Conservation (phyloP, 768 basidiomycete genomes). For the Tylopilus sp. region DNA sequence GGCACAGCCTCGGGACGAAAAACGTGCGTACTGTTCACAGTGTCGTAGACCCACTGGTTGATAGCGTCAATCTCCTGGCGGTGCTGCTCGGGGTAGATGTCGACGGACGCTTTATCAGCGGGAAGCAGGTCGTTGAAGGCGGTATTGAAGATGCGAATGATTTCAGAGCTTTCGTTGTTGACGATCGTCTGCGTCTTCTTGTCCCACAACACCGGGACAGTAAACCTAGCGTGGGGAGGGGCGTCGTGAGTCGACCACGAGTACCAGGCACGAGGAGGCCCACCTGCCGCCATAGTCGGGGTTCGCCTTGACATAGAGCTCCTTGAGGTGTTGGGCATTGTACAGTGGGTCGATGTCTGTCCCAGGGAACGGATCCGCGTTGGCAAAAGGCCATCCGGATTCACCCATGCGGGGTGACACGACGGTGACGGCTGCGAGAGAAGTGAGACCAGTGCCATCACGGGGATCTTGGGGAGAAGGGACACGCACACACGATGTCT, state of each 20-base stretch:
- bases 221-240: conserved; percentile 69
- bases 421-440: conserved; percentile 67
- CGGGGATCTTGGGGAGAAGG: background rate
- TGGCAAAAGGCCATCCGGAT: conserved; percentile 86
- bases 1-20: background rate
- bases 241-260: background rate
- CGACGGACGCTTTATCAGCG: conserved; percentile 57
- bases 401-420: conserved; percentile 86
- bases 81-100: conserved; percentile 76
- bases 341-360: conserved; percentile 76
- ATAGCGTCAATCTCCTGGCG: conserved; percentile 76
- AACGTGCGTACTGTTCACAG: conserved; percentile 67
- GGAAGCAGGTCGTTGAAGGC: conserved; percentile 76
- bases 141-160: conserved; percentile 90
- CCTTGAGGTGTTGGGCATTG: conserved; percentile 67
- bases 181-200: conserved; percentile 84
- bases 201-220: conserved; percentile 92
- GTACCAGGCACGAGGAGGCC: conserved; percentile 5
- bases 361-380: conserved; percentile 60
- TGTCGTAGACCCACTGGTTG: conserved; percentile 84
- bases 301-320: conserved; percentile 78
- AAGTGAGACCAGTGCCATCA: background rate
- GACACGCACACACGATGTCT: conserved; percentile 65
- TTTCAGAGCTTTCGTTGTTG: conserved; percentile 94
- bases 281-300: conserved; percentile 70